These are phyloP conservation scores for Pisolithus orientalis DNA, from an alignment of 768 basidiomycete genomes.

Conservation along the genomic window DNA sequence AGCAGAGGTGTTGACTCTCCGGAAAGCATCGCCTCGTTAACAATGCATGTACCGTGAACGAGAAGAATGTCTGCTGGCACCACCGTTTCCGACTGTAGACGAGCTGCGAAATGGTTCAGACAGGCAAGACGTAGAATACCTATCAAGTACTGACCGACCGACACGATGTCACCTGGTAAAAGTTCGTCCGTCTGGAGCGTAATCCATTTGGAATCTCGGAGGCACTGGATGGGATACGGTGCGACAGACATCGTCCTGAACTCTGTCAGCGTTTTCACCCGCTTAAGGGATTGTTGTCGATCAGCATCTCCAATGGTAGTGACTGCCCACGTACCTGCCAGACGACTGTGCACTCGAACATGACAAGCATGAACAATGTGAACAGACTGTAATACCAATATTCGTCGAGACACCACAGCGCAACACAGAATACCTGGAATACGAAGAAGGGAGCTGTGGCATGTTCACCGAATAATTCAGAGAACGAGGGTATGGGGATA, in stretches of 20 bases:
- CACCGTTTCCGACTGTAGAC: slow-evolving; percentile 72
- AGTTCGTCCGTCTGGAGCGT: slow-evolving; percentile 80
- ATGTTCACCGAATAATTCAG: slow-evolving; percentile 88
- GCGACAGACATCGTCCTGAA: slow-evolving; percentile 95
- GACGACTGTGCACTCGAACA: slow-evolving; percentile 98
- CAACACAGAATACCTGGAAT: slow-evolving; percentile 97
- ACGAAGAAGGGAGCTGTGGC: slow-evolving; percentile 99
- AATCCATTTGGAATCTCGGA: slow-evolving; percentile 75
- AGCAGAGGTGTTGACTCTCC: slow-evolving; percentile 96
- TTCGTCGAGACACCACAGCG: slow-evolving; percentile 95
- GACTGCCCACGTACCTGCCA: slow-evolving; percentile 69
- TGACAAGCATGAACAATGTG: slow-evolving; percentile 96
- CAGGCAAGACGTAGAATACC: background rate
- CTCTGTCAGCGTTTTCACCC: slow-evolving; percentile 88
- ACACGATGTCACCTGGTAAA: slow-evolving; percentile 87
- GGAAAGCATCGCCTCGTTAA: slow-evolving; percentile 98
- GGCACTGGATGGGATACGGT: slow-evolving; percentile 81
- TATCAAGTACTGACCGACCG: slow-evolving; percentile 51
- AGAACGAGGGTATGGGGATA: slow-evolving; percentile 94
- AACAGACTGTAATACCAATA: slow-evolving; percentile 99
- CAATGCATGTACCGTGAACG: slow-evolving; percentile 89
- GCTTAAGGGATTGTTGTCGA: slow-evolving; percentile 38
- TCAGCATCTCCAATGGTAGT: background rate
- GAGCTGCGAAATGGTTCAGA: slow-evolving; percentile 35
- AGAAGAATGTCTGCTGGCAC: slow-evolving; percentile 92